Evolutionary conservation across 495 filamentous ascomycete species (phyloP), one percentile per base, ranked within the genome.

Genomic region (Trichoderma gamsii): DNA sequence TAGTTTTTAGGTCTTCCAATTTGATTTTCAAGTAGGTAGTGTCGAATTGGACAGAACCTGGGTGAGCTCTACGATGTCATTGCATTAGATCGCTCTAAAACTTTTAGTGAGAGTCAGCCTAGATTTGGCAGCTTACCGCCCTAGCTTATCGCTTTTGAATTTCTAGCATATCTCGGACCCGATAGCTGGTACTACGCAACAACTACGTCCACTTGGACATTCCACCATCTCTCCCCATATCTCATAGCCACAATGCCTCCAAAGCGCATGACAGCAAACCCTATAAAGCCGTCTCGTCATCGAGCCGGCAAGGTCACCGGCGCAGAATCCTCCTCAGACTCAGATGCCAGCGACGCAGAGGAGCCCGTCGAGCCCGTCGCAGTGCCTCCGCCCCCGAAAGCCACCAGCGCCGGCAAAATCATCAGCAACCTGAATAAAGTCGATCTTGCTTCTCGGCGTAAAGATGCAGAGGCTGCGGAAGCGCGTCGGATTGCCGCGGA

Each of bases 261-360:
- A 43, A 94, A 92, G 79, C 89, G 91, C 69, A 97, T 99, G 94
- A 97, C 94, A 72, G 92, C 92, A 56, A 97, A 99, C 75, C 92
- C 92, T 4, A 77, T 89, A 69, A 88, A 88, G 72, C 90, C 93
- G 1, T 84, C 91, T 12, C 89, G 96, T 29, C 90, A 97, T 76
- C 87, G 93, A 52, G 88, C 93, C 41, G 94, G 94, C 70, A 98
- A 97, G 79, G 79, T 90, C 29, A 77, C 88, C 59, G 88, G 84
- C 11, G 86, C 88, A 72, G 89, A 91, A 41, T 89, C 85, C 25
- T 93, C 89, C 56, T 86, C 84, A 35, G 84, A 84, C 70, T 84
- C 83, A 35, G 89, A 89, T 38, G 68, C 83, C 82, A 77, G 75
- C 67, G 85, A 83, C 44, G 80, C 82, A 59, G 84, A 86, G 23